A percentile compares a stretch with the other conserved stretches of the same genome.
These are phyloP conservation scores for Fusarium sp. DNA, from an alignment of 2,329 filamentous ascomycete species.

Conservation along the genomic window DNA sequence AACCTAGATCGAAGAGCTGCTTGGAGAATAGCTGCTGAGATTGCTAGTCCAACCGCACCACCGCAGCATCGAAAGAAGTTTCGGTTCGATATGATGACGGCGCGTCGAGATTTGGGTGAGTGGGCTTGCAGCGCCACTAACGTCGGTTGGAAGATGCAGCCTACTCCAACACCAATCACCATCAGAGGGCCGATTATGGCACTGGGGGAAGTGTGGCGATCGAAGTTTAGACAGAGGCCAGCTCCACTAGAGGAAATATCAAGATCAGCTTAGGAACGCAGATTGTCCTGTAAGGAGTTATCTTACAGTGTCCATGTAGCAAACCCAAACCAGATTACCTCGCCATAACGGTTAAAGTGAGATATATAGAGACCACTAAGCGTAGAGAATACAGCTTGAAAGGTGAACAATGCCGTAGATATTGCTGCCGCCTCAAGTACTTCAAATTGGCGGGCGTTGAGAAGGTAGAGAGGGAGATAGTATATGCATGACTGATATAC, in stretches of 20 bases:
- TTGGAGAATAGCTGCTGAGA: not conserved
- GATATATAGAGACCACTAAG: not conserved
- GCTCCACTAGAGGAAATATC: not conserved
- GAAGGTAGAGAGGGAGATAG: not conserved
- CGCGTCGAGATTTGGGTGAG: not conserved
- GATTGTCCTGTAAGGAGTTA: not conserved
- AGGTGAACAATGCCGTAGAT: not conserved
- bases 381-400: not conserved
- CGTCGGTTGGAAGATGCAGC: not conserved
- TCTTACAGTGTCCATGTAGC: not conserved
- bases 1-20: not conserved
- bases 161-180: not conserved
- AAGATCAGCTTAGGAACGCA: not conserved
- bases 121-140: not conserved
- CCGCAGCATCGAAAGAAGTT: constrained; percentile 1
- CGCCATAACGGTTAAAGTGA: not conserved
- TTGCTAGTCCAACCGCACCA: not conserved
- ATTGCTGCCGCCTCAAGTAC: not conserved
- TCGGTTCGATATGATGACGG: not conserved
- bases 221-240: not conserved
- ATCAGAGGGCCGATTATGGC: not conserved
- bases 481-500: not conserved
- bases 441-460: not conserved
- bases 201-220: not conserved
- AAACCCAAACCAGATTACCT: not conserved